A percentile compares a stretch with the other conserved stretches of the same genome.
Evolutionary conservation across 1,284 basidiomycete species (phyloP).

Genomic region (Melampsora americana): DNA sequence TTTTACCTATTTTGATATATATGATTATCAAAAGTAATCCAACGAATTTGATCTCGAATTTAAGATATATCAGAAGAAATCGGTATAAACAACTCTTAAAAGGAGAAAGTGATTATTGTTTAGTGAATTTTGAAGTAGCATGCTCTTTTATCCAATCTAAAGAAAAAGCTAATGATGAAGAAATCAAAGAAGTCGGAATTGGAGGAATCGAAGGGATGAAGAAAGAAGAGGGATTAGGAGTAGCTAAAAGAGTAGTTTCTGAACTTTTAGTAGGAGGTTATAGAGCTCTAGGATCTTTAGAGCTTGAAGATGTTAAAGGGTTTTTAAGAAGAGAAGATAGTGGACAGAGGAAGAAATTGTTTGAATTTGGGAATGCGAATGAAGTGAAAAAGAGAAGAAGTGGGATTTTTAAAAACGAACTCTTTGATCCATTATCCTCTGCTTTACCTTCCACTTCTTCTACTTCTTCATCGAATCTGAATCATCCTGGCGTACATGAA

Average conservation of each 20-base stretch:
- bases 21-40: constrained; percentile 87
- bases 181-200: not conserved
- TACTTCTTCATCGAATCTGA: not conserved
- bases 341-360: constrained; percentile 32
- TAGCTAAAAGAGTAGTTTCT: not conserved
- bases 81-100: constrained; percentile 65
- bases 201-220: not conserved
- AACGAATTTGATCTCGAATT: constrained; percentile 73
- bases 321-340: not conserved
- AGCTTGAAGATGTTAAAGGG: constrained; percentile 13
- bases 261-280: constrained; percentile 26
- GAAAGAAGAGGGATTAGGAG: not conserved
- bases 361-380: constrained; percentile 7
- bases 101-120: constrained; percentile 83
- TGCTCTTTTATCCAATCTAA: constrained; percentile 91
- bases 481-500: not conserved
- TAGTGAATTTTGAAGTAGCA: constrained; percentile 88
- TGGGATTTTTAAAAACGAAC: constrained; percentile 17
- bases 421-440: not conserved
- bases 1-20: constrained; percentile 84
- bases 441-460: not conserved
- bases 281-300: constrained; percentile 9
- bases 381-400: constrained; percentile 3
- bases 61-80: constrained; percentile 82
- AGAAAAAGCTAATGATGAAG: constrained; percentile 55